Base-by-base conservation (phyloP, 1,284 basidiomycete species). In the Moesziomyces sp. region DNA sequence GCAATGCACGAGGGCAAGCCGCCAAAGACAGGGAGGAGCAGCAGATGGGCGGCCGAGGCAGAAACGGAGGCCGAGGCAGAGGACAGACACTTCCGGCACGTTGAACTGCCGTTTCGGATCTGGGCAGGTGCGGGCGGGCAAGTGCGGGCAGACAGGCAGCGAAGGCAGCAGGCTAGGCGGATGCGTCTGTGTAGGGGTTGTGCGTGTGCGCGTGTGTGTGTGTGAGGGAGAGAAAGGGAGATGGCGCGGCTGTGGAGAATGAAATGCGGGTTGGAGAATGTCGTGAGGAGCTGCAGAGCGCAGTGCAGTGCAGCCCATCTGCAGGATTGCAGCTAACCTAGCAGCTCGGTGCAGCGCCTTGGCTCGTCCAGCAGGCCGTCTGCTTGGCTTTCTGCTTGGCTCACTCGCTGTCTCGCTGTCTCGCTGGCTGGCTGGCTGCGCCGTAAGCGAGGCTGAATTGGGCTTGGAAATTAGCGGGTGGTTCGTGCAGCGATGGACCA, bases 351-450 rank as follows among this genome's bases (percentile, higher is more conserved):
- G 21, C 21, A 21, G 21, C 21, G 21, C 21, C 21, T 21, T 21
- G 21, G 21, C 21, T 33, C 30, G 1, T 28, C 26, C 26, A 28
- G 26, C 30, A 33, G n/a, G n/a, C n/a, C 21, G 21, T 21, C 21
- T 10, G 23, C 16, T 18, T 1, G 23, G 45, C 45, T 23, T 19
- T 10, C 45, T 24, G 26, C 26, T 28, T 28, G 45, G 23, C 45
- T 24, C 23, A 21, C 21, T 21, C 21, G 21, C 21, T 21, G 21
- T 21, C 21, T 21, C 21, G 3, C 44, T 23, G 19, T 21, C 44
- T 24, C n/a, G 21, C 21, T 46, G 44, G 44, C 44, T 46, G 44
- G 45, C 44, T 23, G 13, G 44, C 44, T 19, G 44, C 44, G 19
- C 5, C 13, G 23, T 45, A 24, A 45, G 23, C 44, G 44, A 45